These are phyloP conservation scores for carrot (Daucus carota) DNA, from an alignment of 129 eudicot genomes.

Conservation along the genomic window DNA sequence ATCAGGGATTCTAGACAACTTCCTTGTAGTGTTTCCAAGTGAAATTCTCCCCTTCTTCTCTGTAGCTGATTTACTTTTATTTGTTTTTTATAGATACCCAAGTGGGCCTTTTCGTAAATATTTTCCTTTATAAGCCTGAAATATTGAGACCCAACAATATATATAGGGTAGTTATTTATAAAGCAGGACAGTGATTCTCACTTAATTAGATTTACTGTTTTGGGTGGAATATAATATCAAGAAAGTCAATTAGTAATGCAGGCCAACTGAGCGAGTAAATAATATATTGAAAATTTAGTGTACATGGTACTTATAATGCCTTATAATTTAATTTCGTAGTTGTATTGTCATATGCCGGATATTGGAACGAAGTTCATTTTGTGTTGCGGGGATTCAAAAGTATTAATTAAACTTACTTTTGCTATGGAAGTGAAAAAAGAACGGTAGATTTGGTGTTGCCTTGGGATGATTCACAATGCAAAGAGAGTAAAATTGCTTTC, in stretches of 20 bases:
- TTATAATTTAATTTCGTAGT: not conserved
- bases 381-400: not conserved
- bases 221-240: not conserved
- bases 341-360: not conserved
- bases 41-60: too few relatives aligned
- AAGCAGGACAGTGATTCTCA: not conserved
- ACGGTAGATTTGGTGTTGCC: not conserved
- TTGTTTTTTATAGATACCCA: too few relatives aligned
- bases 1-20: too few relatives aligned
- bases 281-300: not conserved
- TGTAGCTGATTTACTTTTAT: too few relatives aligned
- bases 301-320: not conserved
- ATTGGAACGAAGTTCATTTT: not conserved
- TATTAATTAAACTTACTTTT: too few relatives aligned
- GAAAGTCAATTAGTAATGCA: not conserved
- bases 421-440: not conserved
- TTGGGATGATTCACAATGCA: not conserved
- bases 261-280: not conserved
- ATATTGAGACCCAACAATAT: not conserved
- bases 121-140: too few relatives aligned
- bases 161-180: not conserved
- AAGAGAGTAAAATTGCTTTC: not conserved
- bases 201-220: not conserved
- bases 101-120: too few relatives aligned
- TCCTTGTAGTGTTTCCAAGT: too few relatives aligned